phyloP scores from a whole-genome alignment of 2,329 filamentous ascomycete species.

The Apiospora aurea region DNA sequence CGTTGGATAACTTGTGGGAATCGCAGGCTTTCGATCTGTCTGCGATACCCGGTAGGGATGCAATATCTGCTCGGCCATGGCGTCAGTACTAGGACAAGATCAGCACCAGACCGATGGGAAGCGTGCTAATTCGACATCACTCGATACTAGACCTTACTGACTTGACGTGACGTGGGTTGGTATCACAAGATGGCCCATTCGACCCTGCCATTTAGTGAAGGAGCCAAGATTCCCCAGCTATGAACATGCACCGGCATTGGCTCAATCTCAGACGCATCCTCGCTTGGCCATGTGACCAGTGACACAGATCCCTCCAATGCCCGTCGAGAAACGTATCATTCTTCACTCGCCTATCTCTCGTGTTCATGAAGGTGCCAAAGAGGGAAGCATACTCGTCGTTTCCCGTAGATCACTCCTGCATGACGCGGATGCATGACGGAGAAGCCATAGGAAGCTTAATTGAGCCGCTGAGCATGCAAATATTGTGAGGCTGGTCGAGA shows the following conservation, averaged over 20 bases:
- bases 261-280: background rate
- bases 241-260: background rate
- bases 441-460: background rate
- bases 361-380: background rate
- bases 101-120: background rate
- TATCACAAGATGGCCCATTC: slow-evolving; percentile 16
- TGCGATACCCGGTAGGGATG: slow-evolving; percentile 12
- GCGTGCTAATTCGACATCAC: slow-evolving; percentile 9
- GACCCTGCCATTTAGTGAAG: background rate
- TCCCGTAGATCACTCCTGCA: background rate
- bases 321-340: background rate
- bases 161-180: slow-evolving; percentile 20
- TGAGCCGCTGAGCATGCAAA: background rate
- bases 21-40: background rate
- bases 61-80: background rate
- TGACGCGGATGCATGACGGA: slow-evolving; percentile 3
- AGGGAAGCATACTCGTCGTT: background rate
- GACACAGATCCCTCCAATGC: background rate
- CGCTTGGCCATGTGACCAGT: slow-evolving; percentile 5
- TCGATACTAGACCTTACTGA: background rate
- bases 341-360: background rate
- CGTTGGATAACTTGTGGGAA: slow-evolving; percentile 7
- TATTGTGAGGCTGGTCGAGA: slow-evolving; percentile 5
- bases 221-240: slow-evolving; percentile 7
- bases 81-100: background rate